Evolutionary conservation across 1,284 basidiomycete genomes (phyloP), one percentile per base, ranked within the genome.

Genomic region (Cryptococcus amylolentus): DNA sequence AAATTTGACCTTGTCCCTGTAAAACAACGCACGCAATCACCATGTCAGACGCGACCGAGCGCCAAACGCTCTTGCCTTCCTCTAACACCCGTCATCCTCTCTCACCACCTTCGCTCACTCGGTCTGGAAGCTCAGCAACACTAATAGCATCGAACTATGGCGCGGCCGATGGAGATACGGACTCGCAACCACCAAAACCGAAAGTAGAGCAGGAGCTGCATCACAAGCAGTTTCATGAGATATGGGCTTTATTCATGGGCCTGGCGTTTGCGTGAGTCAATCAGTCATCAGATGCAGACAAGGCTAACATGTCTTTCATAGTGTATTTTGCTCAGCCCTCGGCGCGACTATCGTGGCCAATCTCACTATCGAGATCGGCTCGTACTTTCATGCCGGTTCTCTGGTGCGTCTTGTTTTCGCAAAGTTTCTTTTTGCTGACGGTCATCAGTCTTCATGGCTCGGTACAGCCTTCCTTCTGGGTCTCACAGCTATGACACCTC

Each of bases 281-380:
- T 16, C 31, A 6, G 10, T 35, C 31, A 35, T 35, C 31, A 10
- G 6, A 6, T 35, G 31, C 31, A 23, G 23, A 10, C 3, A 26
- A 48, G 28, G 23, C 38, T 49, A 38, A 41, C 44, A 23, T 16
- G 20, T 18, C 5, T 8, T 7, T 43, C 4, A 37, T 43, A 65
- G 66, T 2, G 57, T 67, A 16, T 72, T 69, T 57, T 68, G 65
- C 48, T 61, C 67, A 0, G 67, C 70, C 0, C 52, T 69, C 26
- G 54, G 58, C 7, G 61, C 63, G 7, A 66, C 65, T 14, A 68
- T 72, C 27, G 67, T 67, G 0, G 68, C 70, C 37, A 72, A 72
- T 52, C 51, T 72, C 12, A 65, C 66, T 23, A 51, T 70, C n/a
- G 70, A 72, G 31, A 70, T 72, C 23, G 64, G 61, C 4, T 68